Evolutionary conservation across 768 basidiomycete species (phyloP).

Genomic region (Serendipita sp.): DNA sequence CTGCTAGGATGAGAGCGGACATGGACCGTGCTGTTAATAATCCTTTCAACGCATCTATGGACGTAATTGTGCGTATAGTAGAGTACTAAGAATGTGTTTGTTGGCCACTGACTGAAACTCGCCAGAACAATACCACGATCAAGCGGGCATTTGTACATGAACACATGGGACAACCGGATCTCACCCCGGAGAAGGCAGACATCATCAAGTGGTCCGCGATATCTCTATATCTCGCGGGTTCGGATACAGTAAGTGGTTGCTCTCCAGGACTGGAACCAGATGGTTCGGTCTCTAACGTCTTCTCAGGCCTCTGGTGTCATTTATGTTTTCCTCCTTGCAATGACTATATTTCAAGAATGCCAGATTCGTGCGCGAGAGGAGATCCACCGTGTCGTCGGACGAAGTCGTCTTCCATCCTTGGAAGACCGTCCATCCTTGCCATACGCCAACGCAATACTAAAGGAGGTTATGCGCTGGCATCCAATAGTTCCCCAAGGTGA

Average conservation of each 20-base stretch:
- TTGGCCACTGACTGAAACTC: neutral
- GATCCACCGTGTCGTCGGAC: neutral
- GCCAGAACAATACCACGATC: neutral
- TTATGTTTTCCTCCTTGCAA: neutral
- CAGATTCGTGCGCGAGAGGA: neutral
- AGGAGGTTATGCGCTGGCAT: neutral
- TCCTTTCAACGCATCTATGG: too few species aligned
- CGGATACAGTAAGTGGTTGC: neutral
- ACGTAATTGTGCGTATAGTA: neutral
- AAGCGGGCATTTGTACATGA: neutral
- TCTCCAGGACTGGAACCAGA: neutral
- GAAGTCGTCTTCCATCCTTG: neutral
- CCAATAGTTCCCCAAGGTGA: neutral
- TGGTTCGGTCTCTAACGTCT: neutral
- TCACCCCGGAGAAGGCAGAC: neutral
- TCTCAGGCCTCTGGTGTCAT: neutral
- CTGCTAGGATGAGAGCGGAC: slow-evolving; percentile 12
- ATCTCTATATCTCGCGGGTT: neutral
- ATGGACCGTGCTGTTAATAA: too few species aligned
- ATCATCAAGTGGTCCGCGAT: neutral
- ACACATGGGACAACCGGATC: neutral
- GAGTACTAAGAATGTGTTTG: neutral
- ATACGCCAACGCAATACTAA: neutral
- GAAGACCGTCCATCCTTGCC: neutral
- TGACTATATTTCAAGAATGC: neutral